Evolutionary conservation across 768 basidiomycete species (phyloP).

Genomic region (Mycena vulgaris): DNA sequence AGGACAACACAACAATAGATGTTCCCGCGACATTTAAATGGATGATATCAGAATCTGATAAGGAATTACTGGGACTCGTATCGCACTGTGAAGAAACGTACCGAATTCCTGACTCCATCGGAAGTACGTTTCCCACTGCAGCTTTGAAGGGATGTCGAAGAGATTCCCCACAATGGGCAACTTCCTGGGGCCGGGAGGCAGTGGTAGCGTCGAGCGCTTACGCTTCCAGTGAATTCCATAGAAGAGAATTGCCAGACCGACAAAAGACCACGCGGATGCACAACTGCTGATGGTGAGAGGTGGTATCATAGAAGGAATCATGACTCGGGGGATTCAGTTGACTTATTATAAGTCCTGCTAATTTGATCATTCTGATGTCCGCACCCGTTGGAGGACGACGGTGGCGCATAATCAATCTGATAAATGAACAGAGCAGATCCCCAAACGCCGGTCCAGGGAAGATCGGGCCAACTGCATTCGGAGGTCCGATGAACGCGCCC

Average conservation of each 20-base stretch:
- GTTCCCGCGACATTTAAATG: slow-evolving; percentile 45
- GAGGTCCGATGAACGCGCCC: too few relatives aligned
- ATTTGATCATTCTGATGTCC: too few relatives aligned
- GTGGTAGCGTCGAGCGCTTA: background rate
- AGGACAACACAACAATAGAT: slow-evolving; percentile 51
- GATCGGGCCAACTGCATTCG: too few relatives aligned
- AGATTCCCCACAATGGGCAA: slow-evolving; percentile 22
- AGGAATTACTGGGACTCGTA: background rate
- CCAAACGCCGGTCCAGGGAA: too few relatives aligned
- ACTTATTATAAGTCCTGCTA: too few relatives aligned
- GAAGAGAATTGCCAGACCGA: background rate
- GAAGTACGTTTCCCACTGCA: slow-evolving; percentile 24
- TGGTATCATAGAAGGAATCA: too few relatives aligned
- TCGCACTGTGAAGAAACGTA: background rate
- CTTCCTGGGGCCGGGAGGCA: slow-evolving; percentile 8
- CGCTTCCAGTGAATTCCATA: background rate
- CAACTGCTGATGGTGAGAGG: too few relatives aligned
- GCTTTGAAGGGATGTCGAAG: slow-evolving; percentile 1
- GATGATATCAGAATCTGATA: slow-evolving; percentile 45
- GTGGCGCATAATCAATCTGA: too few relatives aligned
- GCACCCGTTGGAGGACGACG: too few relatives aligned
- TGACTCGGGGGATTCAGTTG: too few relatives aligned
- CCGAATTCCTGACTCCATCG: slow-evolving; percentile 33
- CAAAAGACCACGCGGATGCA: background rate
- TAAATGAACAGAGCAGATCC: too few relatives aligned